These are phyloP conservation scores for Cladosporium halotolerans DNA, from an alignment of 2,329 filamentous ascomycete genomes.

Conservation along the genomic window DNA sequence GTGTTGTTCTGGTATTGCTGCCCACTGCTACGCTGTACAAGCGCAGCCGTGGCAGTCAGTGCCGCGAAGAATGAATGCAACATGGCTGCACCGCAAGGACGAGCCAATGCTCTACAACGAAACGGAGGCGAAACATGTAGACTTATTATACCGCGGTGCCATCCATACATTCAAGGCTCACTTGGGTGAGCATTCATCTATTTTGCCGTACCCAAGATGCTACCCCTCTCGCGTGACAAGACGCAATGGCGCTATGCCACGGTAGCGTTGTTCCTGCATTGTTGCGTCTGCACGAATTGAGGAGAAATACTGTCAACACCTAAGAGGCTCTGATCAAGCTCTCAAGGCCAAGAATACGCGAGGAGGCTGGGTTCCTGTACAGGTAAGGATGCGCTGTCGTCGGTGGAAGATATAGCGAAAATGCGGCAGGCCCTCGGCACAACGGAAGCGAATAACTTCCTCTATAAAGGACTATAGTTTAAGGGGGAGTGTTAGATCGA, in stretches of 20 bases:
- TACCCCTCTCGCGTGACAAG: conserved; percentile 10
- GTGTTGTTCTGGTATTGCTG: not conserved
- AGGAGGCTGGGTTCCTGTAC: not conserved
- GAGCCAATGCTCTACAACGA: too few species aligned
- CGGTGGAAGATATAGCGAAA: conserved; percentile 1
- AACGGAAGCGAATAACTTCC: not conserved
- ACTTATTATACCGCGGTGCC: too few species aligned
- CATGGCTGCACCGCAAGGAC: not conserved
- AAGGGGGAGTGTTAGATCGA: not conserved
- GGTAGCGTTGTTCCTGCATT: conserved; percentile 1
- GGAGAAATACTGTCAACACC: too few species aligned
- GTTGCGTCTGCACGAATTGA: not conserved
- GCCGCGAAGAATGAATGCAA: not conserved
- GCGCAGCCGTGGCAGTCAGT: not conserved
- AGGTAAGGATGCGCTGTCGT: conserved; percentile 6
- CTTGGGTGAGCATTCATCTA: not conserved
- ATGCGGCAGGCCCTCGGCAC: not conserved
- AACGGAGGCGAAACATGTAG: too few species aligned
- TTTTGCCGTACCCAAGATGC: conserved; percentile 1
- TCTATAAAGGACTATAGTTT: not conserved
- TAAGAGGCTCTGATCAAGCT: not conserved
- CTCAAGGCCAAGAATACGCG: conserved; percentile 1
- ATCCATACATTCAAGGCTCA: too few species aligned
- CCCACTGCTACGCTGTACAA: not conserved
- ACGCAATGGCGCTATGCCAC: conserved; percentile 7